phyloP scores from a whole-genome alignment of 306 rosid genomes.

The Cucurbita ficifolia region DNA sequence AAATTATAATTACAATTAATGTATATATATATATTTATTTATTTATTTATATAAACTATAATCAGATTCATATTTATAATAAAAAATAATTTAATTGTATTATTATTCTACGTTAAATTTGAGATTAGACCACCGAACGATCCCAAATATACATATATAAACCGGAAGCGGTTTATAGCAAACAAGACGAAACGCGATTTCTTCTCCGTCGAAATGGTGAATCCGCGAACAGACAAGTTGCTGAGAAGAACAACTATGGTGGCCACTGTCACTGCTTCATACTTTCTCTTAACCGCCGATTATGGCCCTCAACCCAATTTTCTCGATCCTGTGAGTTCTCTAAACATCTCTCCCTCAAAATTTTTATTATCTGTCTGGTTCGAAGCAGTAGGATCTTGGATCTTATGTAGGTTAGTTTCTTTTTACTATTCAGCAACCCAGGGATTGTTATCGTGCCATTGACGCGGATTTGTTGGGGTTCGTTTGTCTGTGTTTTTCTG shows the following conservation, averaged over 20 bases:
- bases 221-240: conserved; percentile 45
- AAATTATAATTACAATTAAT: too few relatives aligned
- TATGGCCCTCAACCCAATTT: conserved; percentile 72
- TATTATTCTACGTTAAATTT: too few relatives aligned
- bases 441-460: neutral
- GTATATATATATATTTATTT: too few relatives aligned
- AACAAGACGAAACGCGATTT: neutral
- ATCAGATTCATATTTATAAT: too few relatives aligned
- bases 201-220: conserved; percentile 15
- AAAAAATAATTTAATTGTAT: too few relatives aligned
- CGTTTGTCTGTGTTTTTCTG: neutral
- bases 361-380: neutral
- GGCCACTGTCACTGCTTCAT: conserved; percentile 62
- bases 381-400: neutral
- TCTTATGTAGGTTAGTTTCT: neutral
- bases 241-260: conserved; percentile 55
- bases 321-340: conserved; percentile 62
- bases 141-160: too few relatives aligned
- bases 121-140: too few relatives aligned
- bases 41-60: too few relatives aligned
- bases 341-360: neutral
- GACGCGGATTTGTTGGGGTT: neutral
- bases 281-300: conserved; percentile 83
- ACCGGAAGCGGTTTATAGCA: neutral
- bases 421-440: neutral